These are phyloP conservation scores for Lactarius quietus DNA, from an alignment of 768 basidiomycete genomes.

Conservation along the genomic window DNA sequence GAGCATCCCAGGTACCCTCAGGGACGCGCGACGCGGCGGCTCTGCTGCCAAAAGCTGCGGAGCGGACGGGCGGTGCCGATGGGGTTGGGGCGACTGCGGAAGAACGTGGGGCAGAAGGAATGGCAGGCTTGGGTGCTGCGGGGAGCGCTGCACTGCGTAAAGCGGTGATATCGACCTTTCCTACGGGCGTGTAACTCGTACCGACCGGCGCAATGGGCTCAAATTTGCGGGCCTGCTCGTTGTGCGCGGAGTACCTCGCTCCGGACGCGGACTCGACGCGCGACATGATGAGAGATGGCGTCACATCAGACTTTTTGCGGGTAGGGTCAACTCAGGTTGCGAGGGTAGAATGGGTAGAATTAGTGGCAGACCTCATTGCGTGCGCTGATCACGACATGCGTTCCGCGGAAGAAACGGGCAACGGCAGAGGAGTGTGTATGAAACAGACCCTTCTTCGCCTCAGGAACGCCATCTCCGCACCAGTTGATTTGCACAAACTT, in stretches of 20 bases:
- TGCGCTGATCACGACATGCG: conserved; percentile 83
- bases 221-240: conserved; percentile 64
- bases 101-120: conserved; percentile 40
- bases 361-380: conserved; percentile 66
- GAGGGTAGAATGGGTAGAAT: not conserved
- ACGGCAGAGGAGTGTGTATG: conserved; percentile 83
- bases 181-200: conserved; percentile 71
- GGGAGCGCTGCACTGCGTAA: conserved; percentile 36
- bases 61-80: conserved; percentile 31
- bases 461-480: conserved; percentile 97
- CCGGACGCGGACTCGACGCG: conserved; percentile 87
- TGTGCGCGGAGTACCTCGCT: conserved; percentile 84
- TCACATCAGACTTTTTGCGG: conserved; percentile 64
- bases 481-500: conserved; percentile 97
- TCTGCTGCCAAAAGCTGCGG: conserved; percentile 33
- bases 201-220: conserved; percentile 84
- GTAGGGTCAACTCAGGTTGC: not conserved
- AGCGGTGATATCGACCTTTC: conserved; percentile 64
- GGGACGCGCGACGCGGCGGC: conserved; percentile 38
- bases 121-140: conserved; percentile 20
- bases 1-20: conserved; percentile 60
- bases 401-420: conserved; percentile 72
- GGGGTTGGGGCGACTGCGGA: conserved; percentile 44
- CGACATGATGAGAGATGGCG: conserved; percentile 75
- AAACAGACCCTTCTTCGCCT: conserved; percentile 87